Evolutionary conservation across 345 rosid species (phyloP).

Genomic region (Leavenworthia alabamica): DNA sequence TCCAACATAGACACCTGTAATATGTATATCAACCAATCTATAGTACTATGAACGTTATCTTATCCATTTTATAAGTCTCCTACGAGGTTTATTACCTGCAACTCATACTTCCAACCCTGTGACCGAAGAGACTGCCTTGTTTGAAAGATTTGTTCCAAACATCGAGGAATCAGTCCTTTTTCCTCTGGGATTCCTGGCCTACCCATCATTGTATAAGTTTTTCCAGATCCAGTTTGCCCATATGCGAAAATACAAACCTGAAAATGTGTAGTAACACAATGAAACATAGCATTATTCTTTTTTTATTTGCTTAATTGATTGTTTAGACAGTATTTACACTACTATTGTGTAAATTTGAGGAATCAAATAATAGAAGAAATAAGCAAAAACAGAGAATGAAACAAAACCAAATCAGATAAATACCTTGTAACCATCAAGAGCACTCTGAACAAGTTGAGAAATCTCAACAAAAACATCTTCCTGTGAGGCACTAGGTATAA

Average conservation of each 20-base stretch:
- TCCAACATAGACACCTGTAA: conserved; percentile 90
- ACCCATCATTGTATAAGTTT: conserved; percentile 99
- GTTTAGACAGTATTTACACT: not conserved
- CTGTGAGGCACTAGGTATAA: conserved; percentile 70
- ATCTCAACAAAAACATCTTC: conserved; percentile 89
- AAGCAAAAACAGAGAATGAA: conserved; percentile 3
- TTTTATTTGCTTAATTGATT: not conserved
- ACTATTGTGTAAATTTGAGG: not conserved
- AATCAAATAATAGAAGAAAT: not conserved
- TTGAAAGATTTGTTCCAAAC: conserved; percentile 86
- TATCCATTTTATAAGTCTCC: not conserved
- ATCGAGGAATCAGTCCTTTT: conserved; percentile 86
- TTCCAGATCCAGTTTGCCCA: conserved; percentile 98
- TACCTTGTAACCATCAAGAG: conserved; percentile 99
- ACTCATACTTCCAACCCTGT: conserved; percentile 96
- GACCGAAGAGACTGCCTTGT: conserved; percentile 72
- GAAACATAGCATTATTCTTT: not conserved
- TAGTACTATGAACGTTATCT: not conserved
- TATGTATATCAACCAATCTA: not conserved
- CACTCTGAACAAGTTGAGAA: conserved; percentile 97
- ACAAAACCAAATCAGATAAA: not conserved
- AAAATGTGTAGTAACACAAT: conserved; percentile 8
- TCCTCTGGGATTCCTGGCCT: conserved; percentile 59
- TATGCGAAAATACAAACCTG: conserved; percentile 98
- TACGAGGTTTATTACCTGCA: conserved; percentile 52